phyloP scores from a whole-genome alignment of 2,329 filamentous ascomycete genomes.

The Niveomyces coronatus region DNA sequence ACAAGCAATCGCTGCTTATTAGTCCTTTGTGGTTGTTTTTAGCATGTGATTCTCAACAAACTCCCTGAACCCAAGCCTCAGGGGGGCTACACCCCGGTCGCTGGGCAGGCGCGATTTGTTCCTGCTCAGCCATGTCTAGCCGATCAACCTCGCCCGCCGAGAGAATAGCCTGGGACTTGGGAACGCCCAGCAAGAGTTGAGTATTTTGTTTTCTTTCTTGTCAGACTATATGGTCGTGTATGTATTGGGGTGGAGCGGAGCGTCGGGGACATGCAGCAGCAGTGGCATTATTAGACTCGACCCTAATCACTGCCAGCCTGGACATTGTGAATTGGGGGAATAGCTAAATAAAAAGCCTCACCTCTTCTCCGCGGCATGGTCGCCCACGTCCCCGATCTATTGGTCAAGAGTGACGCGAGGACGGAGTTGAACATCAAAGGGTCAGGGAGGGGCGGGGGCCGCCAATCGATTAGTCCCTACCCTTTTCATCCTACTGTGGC shows the following conservation, averaged over 20 bases:
- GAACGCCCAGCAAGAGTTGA: background rate
- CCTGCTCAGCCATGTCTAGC: background rate
- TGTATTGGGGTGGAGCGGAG: background rate
- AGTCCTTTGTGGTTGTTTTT: conserved; percentile 1
- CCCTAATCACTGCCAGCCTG: too few relatives aligned
- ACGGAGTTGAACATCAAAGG: too few relatives aligned
- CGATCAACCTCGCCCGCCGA: background rate
- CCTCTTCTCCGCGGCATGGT: background rate
- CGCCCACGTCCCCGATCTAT: conserved; percentile 5
- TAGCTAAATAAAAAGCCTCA: too few relatives aligned
- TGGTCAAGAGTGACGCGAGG: conserved; percentile 6
- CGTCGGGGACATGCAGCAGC: too few relatives aligned
- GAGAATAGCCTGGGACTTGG: background rate
- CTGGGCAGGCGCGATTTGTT: too few relatives aligned
- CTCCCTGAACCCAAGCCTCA: background rate
- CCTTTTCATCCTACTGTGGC: too few relatives aligned
- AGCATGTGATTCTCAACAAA: conserved; percentile 11
- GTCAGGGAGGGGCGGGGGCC: too few relatives aligned
- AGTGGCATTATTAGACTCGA: too few relatives aligned
- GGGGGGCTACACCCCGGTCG: too few relatives aligned
- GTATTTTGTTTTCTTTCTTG: background rate
- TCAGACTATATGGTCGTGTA: background rate
- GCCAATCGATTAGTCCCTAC: too few relatives aligned
- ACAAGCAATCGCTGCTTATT: too few relatives aligned
- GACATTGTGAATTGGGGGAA: too few relatives aligned